These are phyloP conservation scores for Aspergillus fructus DNA, from an alignment of 2,329 filamentous ascomycete species.

Conservation along the genomic window DNA sequence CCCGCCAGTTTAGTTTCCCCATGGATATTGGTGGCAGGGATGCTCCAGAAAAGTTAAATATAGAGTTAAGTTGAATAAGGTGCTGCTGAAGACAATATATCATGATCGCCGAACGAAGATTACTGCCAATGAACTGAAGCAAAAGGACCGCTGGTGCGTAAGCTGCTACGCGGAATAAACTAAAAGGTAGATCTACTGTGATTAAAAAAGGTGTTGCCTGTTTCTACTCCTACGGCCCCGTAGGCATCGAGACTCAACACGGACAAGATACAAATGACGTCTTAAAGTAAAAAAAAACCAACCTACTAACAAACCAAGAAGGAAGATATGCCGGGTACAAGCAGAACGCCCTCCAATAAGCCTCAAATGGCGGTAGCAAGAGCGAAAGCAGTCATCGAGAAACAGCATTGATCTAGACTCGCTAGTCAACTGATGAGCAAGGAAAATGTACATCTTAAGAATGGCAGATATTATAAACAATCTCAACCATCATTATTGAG, in stretches of 20 bases:
- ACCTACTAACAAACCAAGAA: conserved; percentile 1
- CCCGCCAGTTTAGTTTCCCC: no score
- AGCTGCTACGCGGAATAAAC: no score
- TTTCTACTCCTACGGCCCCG: background rate
- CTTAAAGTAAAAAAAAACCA: background rate
- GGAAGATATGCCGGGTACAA: conserved; percentile 6
- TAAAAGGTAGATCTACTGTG: background rate
- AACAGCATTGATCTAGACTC: conserved; percentile 26
- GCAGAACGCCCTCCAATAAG: conserved; percentile 14
- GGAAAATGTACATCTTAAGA: conserved; percentile 40
- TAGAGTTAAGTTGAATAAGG: no score
- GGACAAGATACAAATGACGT: background rate
- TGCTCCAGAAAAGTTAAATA: no score
- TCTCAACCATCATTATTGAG: conserved; percentile 33
- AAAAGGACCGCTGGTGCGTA: no score
- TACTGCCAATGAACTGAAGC: no score
- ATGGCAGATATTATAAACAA: conserved; percentile 37
- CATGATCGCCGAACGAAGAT: no score
- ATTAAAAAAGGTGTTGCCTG: background rate
- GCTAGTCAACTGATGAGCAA: conserved; percentile 33
- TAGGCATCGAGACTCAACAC: background rate
- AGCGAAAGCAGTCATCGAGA: conserved; percentile 2
- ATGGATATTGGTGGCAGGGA: no score
- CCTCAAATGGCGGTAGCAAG: background rate
- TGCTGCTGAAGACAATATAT: no score